phyloP scores from a whole-genome alignment of 2,329 filamentous ascomycete species.

The Penicillium sp. region DNA sequence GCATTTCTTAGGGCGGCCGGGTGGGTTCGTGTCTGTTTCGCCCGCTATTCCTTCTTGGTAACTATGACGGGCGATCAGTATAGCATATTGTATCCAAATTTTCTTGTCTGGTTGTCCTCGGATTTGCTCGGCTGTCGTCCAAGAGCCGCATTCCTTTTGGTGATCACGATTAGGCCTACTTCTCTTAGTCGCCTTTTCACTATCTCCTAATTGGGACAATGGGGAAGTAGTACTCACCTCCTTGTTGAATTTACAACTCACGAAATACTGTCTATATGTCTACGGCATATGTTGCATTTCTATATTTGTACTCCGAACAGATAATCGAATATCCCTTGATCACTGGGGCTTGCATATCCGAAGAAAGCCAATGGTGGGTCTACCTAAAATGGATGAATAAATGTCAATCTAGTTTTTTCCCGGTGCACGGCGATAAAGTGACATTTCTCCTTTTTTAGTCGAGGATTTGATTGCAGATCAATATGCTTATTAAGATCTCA shows the following conservation, averaged over 20 bases:
- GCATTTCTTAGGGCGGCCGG: conserved; percentile 6
- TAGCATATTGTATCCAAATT: not conserved
- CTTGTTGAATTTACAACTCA: not conserved
- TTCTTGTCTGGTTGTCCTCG: not conserved
- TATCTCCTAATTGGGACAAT: not conserved
- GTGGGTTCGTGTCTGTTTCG: conserved; percentile 2
- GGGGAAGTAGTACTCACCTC: not conserved
- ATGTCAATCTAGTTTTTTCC: not conserved
- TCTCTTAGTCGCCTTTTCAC: not conserved
- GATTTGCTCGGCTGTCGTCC: not conserved
- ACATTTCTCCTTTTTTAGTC: not conserved
- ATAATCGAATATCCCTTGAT: not conserved
- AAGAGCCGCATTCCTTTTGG: conserved; percentile 6
- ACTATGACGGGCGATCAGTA: conserved; percentile 5
- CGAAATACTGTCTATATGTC: not conserved
- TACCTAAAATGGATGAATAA: too few species aligned
- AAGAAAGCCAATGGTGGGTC: not conserved
- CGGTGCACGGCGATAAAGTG: not conserved
- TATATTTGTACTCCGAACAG: not conserved
- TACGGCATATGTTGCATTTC: not conserved
- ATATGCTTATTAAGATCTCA: not conserved
- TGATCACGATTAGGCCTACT: not conserved
- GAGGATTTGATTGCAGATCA: not conserved
- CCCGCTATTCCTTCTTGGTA: not conserved
- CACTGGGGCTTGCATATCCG: not conserved